Evolutionary conservation across 2,329 filamentous ascomycete genomes (phyloP), one percentile per base, ranked within the genome.

Genomic region (Chaetomium olivaceum): DNA sequence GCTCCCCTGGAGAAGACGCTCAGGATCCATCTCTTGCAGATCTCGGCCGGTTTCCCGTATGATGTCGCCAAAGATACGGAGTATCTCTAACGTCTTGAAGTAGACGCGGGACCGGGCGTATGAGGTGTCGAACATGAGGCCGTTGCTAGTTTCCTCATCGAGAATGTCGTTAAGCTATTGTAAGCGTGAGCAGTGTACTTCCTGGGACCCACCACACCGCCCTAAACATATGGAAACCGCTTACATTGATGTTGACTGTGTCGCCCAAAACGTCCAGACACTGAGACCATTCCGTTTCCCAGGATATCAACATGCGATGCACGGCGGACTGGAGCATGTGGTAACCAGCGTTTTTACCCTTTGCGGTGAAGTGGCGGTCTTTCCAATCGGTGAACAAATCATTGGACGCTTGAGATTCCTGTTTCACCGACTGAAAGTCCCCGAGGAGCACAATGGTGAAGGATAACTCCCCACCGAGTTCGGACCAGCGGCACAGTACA

Each of bases 121-220:
- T 7, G 56, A 63, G 6, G 56, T 58, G 48, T 65, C 63, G 27
- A 68, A 65, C 66, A 68, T 65, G 19, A 68, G 33, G 23, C 25
- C 5, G 2, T 21, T 46, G 23, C 50, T 61, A 6, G 50, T 21
- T 14, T 61, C 50, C 1, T 61, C 48, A 31, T 23, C 46, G 9
- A 61, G 48, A 14, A 55, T 61, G 25, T 61, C 59, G 23, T 55
- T 5, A 36, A 61, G 50, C 59, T 61, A 48, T 21, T 31, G 4
- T 11, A 3, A 29, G 21, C 8, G 33, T 55, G 16, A 55, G 50
- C 23, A 12, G 16, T 8, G 39, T 1, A 11, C 9, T 19, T n/a
- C 2, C 7, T 19, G 16, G 27, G 6, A 29, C 6, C 27, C 27
- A 29, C 6, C 27, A 29, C 27, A 43, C 4, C 16, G 6, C 2